Percentiles rank a stretch among this genome's conserved stretches.
phyloP scores from a whole-genome alignment of 441 rosid species.

The Melastoma candidum region DNA sequence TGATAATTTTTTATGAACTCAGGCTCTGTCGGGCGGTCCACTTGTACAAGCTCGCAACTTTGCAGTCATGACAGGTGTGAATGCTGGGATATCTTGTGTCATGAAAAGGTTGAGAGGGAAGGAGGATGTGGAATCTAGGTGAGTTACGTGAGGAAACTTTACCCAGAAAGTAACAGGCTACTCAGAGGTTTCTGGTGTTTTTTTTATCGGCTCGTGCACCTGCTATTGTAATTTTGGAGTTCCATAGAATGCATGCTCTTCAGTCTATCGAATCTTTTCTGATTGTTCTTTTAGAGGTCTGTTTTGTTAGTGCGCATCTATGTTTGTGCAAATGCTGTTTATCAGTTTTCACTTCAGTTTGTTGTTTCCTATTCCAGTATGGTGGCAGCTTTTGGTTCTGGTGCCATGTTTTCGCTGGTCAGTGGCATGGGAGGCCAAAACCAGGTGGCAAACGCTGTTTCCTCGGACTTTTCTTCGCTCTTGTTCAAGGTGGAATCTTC shows the following conservation, averaged over 20 bases:
- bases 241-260: no score
- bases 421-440: constrained; percentile 77
- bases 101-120: constrained; percentile 91
- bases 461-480: constrained; percentile 70
- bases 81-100: constrained; percentile 77
- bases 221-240: no score
- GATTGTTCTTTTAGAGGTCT: no score
- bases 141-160: constrained; percentile 2
- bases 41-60: constrained; percentile 91
- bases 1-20: constrained; percentile 11
- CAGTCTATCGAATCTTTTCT: no score
- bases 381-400: constrained; percentile 93
- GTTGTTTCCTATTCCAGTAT: constrained; percentile 43
- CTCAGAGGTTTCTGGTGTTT: no score
- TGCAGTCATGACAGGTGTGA: constrained; percentile 88
- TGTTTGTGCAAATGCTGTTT: neutral
- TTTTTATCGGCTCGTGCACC: no score
- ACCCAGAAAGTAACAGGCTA: no score
- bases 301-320: no score
- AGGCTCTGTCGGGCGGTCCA: constrained; percentile 90
- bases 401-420: constrained; percentile 72
- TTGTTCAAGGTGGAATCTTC: constrained; percentile 76
- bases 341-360: neutral
- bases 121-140: constrained; percentile 92
- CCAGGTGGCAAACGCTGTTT: constrained; percentile 55